Evolutionary conservation across 176 grass and related monocot genomes (phyloP).

Genomic region (Paspalum notatum): DNA sequence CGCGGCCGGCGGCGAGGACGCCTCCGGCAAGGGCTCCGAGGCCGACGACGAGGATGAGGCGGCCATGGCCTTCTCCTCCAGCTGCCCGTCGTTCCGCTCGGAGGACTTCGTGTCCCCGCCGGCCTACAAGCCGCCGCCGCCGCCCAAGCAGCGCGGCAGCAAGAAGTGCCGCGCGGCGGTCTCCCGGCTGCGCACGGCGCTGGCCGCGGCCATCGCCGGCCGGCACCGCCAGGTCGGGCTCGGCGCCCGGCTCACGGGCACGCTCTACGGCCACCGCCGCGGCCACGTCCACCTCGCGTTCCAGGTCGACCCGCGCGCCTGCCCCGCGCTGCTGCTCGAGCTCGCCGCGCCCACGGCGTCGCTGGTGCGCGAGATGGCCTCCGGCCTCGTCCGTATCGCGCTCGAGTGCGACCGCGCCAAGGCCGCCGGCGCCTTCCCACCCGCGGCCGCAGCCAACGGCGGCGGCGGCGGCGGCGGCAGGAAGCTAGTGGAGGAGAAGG

Average conservation of each 20-base stretch:
- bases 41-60: slow-evolving; percentile 57
- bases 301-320: slow-evolving; percentile 72
- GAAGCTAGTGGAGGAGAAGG: slow-evolving; percentile 74
- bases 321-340: slow-evolving; percentile 73
- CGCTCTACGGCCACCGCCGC: slow-evolving; percentile 76
- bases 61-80: slow-evolving; percentile 55
- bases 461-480: not conserved
- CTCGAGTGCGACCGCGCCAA: slow-evolving; percentile 75
- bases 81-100: slow-evolving; percentile 55
- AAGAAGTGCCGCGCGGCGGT: slow-evolving; percentile 51
- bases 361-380: slow-evolving; percentile 88
- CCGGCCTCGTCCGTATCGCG: slow-evolving; percentile 87
- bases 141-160: slow-evolving; percentile 32
- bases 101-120: slow-evolving; percentile 57
- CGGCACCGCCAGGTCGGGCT: slow-evolving; percentile 63
- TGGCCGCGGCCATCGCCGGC: slow-evolving; percentile 52
- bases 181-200: slow-evolving; percentile 55
- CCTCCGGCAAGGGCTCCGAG: slow-evolving; percentile 27
- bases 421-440: slow-evolving; percentile 2
- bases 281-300: slow-evolving; percentile 83
- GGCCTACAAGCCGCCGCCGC: slow-evolving; percentile 6
- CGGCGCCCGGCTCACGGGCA: slow-evolving; percentile 69
- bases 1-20: slow-evolving; percentile 31
- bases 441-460: too few relatives aligned
- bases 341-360: slow-evolving; percentile 74